Evolutionary conservation across 2,329 filamentous ascomycete genomes (phyloP).

Genomic region (Fusarium scirpi): DNA sequence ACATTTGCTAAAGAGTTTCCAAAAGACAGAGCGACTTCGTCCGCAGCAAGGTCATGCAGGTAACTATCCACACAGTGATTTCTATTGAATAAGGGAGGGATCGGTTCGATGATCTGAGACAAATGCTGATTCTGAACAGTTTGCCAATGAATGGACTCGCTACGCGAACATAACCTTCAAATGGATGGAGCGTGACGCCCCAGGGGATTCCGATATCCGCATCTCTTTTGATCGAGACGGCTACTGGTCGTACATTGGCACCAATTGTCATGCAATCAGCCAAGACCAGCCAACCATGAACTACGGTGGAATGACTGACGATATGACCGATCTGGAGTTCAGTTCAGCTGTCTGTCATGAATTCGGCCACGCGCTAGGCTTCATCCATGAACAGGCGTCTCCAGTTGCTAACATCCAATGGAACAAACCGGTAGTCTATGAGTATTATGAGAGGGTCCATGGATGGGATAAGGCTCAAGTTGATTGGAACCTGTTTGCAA

Average conservation of each 20-base stretch:
- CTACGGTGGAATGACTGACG: not conserved
- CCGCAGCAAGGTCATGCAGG: not conserved
- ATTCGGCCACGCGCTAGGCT: not conserved
- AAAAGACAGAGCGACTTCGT: not conserved
- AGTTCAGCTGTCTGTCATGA: not conserved
- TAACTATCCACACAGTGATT: not conserved
- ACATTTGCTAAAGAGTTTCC: not conserved
- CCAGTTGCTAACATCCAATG: not conserved
- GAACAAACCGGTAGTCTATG: not conserved
- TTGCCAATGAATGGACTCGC: not conserved
- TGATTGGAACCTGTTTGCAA: not conserved
- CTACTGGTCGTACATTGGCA: not conserved
- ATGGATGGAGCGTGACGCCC: not conserved
- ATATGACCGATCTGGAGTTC: not conserved
- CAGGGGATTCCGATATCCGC: not conserved
- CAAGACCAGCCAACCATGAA: not conserved
- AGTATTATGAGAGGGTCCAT: not conserved
- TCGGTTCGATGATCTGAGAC: accelerated
- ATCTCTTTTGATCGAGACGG: not conserved
- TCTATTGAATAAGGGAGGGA: no score
- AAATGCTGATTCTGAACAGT: not conserved
- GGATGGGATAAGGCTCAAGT: not conserved
- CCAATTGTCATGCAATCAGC: not conserved
- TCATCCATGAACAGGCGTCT: not conserved
- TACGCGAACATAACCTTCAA: not conserved